These are phyloP conservation scores for Cucurbita maxima DNA, from an alignment of 306 rosid genomes.

Conservation along the genomic window DNA sequence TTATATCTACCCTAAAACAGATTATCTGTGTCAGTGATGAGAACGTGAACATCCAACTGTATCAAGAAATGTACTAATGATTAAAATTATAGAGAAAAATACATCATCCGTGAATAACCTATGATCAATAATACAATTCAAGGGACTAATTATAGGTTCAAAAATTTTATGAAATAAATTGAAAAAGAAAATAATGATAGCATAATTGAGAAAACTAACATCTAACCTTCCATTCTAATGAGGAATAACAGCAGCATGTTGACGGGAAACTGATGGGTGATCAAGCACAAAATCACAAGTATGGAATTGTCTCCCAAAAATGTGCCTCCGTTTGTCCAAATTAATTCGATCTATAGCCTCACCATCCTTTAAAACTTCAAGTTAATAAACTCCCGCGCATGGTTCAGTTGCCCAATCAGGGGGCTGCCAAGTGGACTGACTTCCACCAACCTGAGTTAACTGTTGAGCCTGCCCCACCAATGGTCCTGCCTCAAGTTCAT, in stretches of 20 bases:
- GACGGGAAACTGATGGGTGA: slow-evolving; percentile 95
- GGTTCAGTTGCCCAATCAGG: slow-evolving; percentile 98
- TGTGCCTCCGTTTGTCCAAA: slow-evolving; percentile 49
- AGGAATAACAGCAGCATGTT: slow-evolving; percentile 91
- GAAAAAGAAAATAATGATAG: not conserved
- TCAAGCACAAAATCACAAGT: slow-evolving; percentile 87
- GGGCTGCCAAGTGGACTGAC: slow-evolving; percentile 89
- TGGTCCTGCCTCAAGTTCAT: slow-evolving; percentile 49
- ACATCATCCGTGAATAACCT: not conserved
- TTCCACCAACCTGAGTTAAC: slow-evolving; percentile 66
- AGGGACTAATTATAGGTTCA: not conserved
- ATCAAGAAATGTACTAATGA: not conserved
- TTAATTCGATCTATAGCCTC: slow-evolving; percentile 58
- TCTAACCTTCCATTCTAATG: slow-evolving; percentile 92
- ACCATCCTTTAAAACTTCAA: slow-evolving; percentile 83
- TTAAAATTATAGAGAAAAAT: not conserved
- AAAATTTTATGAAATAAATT: not conserved
- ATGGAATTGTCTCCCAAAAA: slow-evolving; percentile 78
- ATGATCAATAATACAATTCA: not conserved
- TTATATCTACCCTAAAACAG: not conserved
- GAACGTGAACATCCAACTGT: not conserved
- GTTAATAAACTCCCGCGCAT: slow-evolving; percentile 64
- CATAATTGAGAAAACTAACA: slow-evolving; percentile 4
- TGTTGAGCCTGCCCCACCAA: slow-evolving; percentile 48
- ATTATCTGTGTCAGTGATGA: not conserved